phyloP scores from a whole-genome alignment of 148 eudicot species.

The Dysphania ambrosioides region DNA sequence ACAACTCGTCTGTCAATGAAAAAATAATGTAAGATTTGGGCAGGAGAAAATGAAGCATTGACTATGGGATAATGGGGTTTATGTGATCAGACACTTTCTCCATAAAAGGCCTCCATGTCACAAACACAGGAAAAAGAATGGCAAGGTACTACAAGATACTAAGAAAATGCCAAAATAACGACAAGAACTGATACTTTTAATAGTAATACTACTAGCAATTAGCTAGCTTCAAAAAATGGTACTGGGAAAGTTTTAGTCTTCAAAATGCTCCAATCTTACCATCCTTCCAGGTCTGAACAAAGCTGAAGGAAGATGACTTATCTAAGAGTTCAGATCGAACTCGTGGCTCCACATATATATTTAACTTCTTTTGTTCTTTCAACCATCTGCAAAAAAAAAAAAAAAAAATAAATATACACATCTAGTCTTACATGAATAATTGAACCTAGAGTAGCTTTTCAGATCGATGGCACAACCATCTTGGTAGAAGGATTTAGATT shows the following conservation, averaged over 20 bases:
- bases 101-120: not conserved
- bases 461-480: not conserved
- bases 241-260: not conserved
- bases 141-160: not conserved
- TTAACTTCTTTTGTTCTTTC: constrained; percentile 60
- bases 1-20: constrained; percentile 60
- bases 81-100: no score
- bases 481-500: not conserved
- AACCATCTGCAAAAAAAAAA: constrained; percentile 85
- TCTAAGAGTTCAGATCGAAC: constrained; percentile 68
- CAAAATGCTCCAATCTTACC: constrained; percentile 39
- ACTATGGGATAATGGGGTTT: no score
- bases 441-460: not conserved
- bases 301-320: constrained; percentile 66
- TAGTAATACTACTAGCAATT: not conserved
- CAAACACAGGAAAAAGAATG: not conserved
- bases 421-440: not conserved
- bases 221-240: not conserved
- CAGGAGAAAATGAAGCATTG: not conserved
- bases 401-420: not conserved
- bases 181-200: not conserved
- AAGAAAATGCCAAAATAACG: not conserved
- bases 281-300: constrained; percentile 84
- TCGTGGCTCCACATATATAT: constrained; percentile 80
- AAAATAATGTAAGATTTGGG: not conserved